Evolutionary conservation across 768 basidiomycete genomes (phyloP), one percentile per base, ranked within the genome.

Genomic region (Auriscalpium orientale): DNA sequence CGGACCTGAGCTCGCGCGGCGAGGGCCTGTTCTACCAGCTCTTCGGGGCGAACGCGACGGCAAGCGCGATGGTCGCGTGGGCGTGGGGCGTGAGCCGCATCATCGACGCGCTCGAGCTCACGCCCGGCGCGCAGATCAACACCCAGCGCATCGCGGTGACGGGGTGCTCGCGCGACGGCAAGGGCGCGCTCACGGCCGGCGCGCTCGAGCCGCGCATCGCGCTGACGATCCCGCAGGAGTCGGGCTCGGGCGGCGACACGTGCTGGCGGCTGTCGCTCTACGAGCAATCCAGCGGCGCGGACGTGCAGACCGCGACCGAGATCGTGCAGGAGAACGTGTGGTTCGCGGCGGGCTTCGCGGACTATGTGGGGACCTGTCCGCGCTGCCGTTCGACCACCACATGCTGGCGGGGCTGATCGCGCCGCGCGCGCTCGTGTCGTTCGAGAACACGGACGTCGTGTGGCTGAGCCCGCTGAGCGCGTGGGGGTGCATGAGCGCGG

Each of bases 21-120:
- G 28, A 5, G 5, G 28, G 28, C 5, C 28, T 28, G 28, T 28
- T 28, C 28, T 28, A 28, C 28, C 4, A 28, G 5, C 28, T 28
- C 2, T 28, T 28, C 28, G 28, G 28, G 28, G 64, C 62, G 18
- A 62, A 62, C 45, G 71, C 72, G 45, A 72, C 72, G 40, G 79
- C 79, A 0, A 67, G 69, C 35, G 74, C 79, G 8, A 74, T 80
- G 76, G 77, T 69, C 20, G 78, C 79, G 0, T 81, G 79, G 79
- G 76, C 76, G 6, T 81, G 79, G 79, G 79, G 75, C 56, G 73
- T 80, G 43, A 70, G 71, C 44, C 76, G 79, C 20, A 71, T 81
- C 58, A 79, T 81, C 62, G 79, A 81, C 57, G 77, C 74, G 15
- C 72, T 81, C 43, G 76, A 78, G 67, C 64, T 65, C n/a, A 76